Percentiles rank a stretch among this genome's conserved stretches.
phyloP scores from a whole-genome alignment of 2,329 filamentous ascomycete species.

The Curvularia sp. region DNA sequence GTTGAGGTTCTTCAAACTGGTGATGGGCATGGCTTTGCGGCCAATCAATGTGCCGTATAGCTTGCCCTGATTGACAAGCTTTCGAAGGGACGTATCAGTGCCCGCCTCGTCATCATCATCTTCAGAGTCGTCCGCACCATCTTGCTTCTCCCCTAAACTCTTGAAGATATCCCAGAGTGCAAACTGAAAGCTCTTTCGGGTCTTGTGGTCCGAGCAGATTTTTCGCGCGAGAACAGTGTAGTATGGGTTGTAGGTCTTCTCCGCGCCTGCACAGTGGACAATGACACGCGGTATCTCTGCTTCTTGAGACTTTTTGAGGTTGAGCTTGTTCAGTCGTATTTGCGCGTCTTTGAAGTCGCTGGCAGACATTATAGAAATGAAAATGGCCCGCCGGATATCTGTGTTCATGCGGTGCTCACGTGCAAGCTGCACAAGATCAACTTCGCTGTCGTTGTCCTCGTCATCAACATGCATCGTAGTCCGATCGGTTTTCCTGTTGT shows the following conservation, averaged over 20 bases:
- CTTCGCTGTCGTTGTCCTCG: slow-evolving; percentile 45
- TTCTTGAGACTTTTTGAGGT: slow-evolving; percentile 84
- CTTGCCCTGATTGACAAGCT: slow-evolving; percentile 72
- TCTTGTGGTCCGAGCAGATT: slow-evolving; percentile 75
- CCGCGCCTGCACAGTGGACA: slow-evolving; percentile 83
- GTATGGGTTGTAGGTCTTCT: slow-evolving; percentile 88
- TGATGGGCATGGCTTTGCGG: slow-evolving; percentile 65
- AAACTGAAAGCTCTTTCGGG: slow-evolving; percentile 87
- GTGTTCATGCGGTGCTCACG: slow-evolving; percentile 86
- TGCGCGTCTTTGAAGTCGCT: slow-evolving; percentile 85
- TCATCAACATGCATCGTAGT: slow-evolving; percentile 19
- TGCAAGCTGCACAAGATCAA: slow-evolving; percentile 77
- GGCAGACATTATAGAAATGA: slow-evolving; percentile 86
- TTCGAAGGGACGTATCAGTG: slow-evolving; percentile 60
- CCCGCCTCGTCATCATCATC: slow-evolving; percentile 62
- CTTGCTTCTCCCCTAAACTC: slow-evolving; percentile 79
- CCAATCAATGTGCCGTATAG: slow-evolving; percentile 70
- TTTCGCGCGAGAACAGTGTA: slow-evolving; percentile 85
- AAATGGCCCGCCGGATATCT: slow-evolving; percentile 86
- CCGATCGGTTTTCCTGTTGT: slow-evolving; percentile 40
- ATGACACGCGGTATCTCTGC: slow-evolving; percentile 87
- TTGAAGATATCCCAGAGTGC: slow-evolving; percentile 86
- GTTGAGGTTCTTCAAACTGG: slow-evolving; percentile 73
- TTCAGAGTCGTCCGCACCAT: slow-evolving; percentile 65
- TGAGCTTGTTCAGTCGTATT: slow-evolving; percentile 78